A percentile compares a stretch with the other conserved stretches of the same genome.
Evolutionary conservation across 1,284 basidiomycete genomes (phyloP).

Genomic region (Heterobasidion parviporum): DNA sequence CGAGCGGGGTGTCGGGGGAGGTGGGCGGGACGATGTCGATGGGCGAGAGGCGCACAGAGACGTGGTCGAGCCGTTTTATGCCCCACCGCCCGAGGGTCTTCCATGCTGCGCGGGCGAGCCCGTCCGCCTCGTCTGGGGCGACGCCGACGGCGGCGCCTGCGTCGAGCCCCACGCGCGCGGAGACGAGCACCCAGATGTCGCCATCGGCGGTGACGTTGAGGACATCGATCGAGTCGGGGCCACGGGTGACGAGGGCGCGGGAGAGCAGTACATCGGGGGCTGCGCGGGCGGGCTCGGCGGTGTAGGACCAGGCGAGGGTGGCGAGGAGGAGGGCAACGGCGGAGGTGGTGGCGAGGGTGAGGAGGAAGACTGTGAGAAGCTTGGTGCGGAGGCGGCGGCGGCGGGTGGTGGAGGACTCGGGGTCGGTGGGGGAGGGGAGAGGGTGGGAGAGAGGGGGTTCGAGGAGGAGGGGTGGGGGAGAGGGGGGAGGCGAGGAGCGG

Average conservation of each 20-base stretch:
- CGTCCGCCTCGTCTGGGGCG: slow-evolving; percentile 31
- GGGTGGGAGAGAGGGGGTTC: not conserved
- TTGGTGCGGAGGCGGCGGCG: slow-evolving; percentile 31
- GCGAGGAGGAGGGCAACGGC: slow-evolving; percentile 33
- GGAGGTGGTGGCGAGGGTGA: slow-evolving; percentile 31
- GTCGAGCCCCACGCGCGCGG: slow-evolving; percentile 54
- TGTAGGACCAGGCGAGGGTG: slow-evolving; percentile 56
- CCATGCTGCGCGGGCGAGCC: slow-evolving; percentile 39
- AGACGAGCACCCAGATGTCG: slow-evolving; percentile 49
- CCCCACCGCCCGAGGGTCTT: slow-evolving; percentile 62
- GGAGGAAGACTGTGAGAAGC: slow-evolving; percentile 41
- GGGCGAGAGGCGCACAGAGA: slow-evolving; percentile 46
- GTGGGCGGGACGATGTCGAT: slow-evolving; percentile 37
- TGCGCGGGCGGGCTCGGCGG: slow-evolving; percentile 41
- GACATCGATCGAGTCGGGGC: slow-evolving; percentile 54
- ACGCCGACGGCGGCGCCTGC: slow-evolving; percentile 54
- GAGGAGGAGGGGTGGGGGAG: slow-evolving; percentile 13
- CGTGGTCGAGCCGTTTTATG: slow-evolving; percentile 40
- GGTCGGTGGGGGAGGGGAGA: slow-evolving; percentile 14
- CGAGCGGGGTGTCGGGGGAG: slow-evolving; percentile 32
- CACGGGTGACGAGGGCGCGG: slow-evolving; percentile 44
- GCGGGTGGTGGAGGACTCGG: slow-evolving; percentile 15
- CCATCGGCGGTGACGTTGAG: slow-evolving; percentile 51
- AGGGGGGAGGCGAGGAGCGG: slow-evolving; percentile 30
- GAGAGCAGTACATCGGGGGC: slow-evolving; percentile 50